Conservation (phyloP, 192 early-diverging fungal species). For the Backusella circina region DNA sequence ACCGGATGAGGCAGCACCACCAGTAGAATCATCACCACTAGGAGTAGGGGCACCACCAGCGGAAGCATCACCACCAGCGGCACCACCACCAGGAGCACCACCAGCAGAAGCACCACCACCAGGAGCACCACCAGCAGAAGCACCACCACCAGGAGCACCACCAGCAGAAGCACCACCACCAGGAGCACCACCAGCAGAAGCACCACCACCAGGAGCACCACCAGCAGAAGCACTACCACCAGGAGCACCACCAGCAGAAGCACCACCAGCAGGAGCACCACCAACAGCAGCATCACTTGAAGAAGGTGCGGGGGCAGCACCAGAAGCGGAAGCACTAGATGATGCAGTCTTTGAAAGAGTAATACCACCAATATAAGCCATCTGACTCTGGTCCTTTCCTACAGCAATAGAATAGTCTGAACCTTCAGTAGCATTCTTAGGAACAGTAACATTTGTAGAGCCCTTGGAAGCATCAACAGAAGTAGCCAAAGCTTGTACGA, state of each 20-base stretch:
- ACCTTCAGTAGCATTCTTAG: constrained; percentile 14
- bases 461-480: constrained; percentile 7
- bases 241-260: background rate
- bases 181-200: background rate
- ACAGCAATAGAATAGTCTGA: constrained; percentile 20
- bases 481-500: constrained; percentile 7
- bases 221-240: background rate
- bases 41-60: background rate
- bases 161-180: background rate
- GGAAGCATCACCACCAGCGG: background rate
- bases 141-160: background rate
- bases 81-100: background rate
- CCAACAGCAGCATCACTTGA: background rate
- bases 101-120: background rate
- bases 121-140: background rate
- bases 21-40: background rate
- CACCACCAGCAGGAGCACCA: background rate
- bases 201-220: background rate
- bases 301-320: background rate
- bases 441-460: constrained; percentile 4
- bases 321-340: background rate
- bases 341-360: background rate
- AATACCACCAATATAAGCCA: constrained; percentile 25
- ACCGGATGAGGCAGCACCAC: background rate
- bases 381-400: constrained; percentile 4